Evolutionary conservation across 768 basidiomycete genomes (phyloP), one percentile per base, ranked within the genome.

Genomic region (Lactifluus volemus): DNA sequence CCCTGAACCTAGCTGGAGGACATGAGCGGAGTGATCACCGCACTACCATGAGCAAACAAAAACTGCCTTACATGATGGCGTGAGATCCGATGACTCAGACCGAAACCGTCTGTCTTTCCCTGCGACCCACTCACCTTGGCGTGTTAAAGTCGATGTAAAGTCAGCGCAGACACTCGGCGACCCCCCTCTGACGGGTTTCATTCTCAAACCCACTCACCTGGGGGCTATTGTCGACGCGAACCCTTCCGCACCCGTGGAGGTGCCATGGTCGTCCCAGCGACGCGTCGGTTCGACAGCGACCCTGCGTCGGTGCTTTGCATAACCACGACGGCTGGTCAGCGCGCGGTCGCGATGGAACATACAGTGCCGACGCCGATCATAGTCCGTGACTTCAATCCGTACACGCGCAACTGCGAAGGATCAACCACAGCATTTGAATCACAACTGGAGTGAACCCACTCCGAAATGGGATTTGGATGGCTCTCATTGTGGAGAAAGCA

Each of bases 301-400:
- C 60, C 58, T 11, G 53, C 61, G 2, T 61, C 65, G 12, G 65
- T 64, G 45, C 68, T 67, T 10, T 72, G 71, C 70, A 71, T 72
- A 57, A 72, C 71, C 47, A 70, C 70, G 32, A 70, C 70, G 4
- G 69, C 68, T 25, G 71, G 71, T 10, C 70, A 72, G 56, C 68
- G 71, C 29, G 66, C 63, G 42, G 67, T 71, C 55, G 51, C 49
- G 8, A 55, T 60, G 50, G 58, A 60, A 12, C 55, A 61, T 6
- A 41, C 30, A 21, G 7, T 3, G 10, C 32, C 41, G 29, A 49
- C 64, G 2, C 61, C 59, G 4, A 63, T 68, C 55, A 49, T 55
- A 17, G 65, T 70, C 38, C 60, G 55, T 49, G 71, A 72, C 62
- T 70, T 70, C 52, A 70, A 68, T 61, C 52, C 45, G 32, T 53